Evolutionary conservation across 2,329 filamentous ascomycete genomes (phyloP).

Genomic region (Pseudogymnoascus verrucosus): DNA sequence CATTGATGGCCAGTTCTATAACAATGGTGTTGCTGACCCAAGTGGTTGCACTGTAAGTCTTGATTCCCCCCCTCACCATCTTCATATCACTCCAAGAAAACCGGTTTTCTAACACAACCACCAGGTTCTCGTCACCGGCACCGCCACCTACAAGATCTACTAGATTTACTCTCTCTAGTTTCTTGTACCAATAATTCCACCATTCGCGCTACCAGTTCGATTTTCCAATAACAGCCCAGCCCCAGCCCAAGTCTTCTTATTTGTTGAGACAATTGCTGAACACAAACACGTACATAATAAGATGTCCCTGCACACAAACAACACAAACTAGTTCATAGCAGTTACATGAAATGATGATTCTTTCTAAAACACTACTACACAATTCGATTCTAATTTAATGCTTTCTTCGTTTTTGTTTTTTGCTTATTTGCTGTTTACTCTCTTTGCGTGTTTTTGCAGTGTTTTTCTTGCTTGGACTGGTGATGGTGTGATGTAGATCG

Average conservation of each 20-base stretch:
- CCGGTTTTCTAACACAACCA: background rate
- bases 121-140: slow-evolving; percentile 4
- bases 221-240: background rate
- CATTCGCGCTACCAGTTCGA: background rate
- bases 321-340: background rate
- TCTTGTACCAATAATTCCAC: background rate
- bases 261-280: background rate
- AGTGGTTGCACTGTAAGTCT: slow-evolving; percentile 30
- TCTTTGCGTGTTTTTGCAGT: background rate
- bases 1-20: slow-evolving; percentile 23
- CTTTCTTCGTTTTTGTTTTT: background rate
- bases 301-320: background rate
- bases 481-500: background rate
- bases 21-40: slow-evolving; percentile 21
- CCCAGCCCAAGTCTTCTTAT: too few species aligned
- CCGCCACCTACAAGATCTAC: slow-evolving; percentile 2
- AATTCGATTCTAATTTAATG: background rate
- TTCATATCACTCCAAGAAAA: background rate
- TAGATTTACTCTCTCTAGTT: background rate
- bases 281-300: background rate
- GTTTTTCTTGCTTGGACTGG: background rate
- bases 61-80: background rate
- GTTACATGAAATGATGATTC: background rate
- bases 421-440: background rate
- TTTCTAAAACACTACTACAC: background rate